phyloP scores from a whole-genome alignment of 148 eudicot species.

The Heliosperma pusillum region DNA sequence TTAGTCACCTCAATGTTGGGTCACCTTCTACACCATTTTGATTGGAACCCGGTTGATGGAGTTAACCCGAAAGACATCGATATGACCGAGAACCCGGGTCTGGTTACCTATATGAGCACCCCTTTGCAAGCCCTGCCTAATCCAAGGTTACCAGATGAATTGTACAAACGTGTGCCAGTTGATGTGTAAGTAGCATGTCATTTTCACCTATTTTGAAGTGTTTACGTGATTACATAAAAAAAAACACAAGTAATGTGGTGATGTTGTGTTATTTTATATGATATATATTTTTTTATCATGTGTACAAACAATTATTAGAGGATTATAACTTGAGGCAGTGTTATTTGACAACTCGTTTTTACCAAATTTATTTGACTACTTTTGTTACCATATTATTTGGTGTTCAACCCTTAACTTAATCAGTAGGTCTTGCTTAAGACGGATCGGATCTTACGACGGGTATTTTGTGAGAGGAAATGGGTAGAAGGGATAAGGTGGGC shows the following conservation, averaged over 20 bases:
- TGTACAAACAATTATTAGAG: not conserved
- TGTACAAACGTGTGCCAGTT: conserved; percentile 54
- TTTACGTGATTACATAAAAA: not conserved
- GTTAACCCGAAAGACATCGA: conserved; percentile 61
- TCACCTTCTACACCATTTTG: conserved; percentile 69
- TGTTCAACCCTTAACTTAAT: not conserved
- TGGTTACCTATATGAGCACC: conserved; percentile 63
- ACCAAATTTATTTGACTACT: conserved; percentile 3
- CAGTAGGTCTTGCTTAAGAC: no score
- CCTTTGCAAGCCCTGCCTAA: conserved; percentile 56
- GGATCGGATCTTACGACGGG: no score
- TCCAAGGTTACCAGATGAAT: conserved; percentile 58
- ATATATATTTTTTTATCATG: not conserved
- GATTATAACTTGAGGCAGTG: not conserved
- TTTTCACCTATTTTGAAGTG: conserved; percentile 3
- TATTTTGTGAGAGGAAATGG: no score
- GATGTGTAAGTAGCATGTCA: conserved; percentile 28
- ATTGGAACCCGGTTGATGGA: conserved; percentile 52
- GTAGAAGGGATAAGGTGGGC: no score
- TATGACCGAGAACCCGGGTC: conserved; percentile 66
- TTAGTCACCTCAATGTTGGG: conserved; percentile 76
- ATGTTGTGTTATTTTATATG: not conserved
- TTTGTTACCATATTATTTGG: not conserved
- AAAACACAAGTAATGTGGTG: not conserved
- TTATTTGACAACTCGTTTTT: conserved; percentile 1